These are phyloP conservation scores for Pseudozyma sp. DNA, from an alignment of 1,284 basidiomycete species.

Conservation along the genomic window DNA sequence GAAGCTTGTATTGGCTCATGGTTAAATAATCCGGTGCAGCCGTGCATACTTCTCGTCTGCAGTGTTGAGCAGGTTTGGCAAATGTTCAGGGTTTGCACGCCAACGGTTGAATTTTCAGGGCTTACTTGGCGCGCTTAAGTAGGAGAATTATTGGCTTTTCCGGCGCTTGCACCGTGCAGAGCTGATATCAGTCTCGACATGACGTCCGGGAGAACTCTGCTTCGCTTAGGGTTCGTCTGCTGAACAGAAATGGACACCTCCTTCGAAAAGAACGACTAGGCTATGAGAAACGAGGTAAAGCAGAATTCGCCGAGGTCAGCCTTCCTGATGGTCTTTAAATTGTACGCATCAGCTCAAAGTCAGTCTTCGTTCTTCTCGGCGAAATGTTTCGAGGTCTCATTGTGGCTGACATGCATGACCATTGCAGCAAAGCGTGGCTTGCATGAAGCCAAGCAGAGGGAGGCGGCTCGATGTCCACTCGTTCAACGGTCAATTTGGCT, in stretches of 20 bases:
- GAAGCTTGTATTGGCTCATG: not conserved
- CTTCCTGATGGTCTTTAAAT: not conserved
- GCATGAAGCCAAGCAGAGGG: too few relatives aligned
- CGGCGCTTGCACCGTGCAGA: not conserved
- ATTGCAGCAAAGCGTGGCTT: not conserved
- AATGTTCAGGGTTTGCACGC: constrained; percentile 3
- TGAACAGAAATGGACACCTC: too few relatives aligned
- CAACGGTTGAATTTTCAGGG: constrained; percentile 13
- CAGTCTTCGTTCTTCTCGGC: constrained; percentile 3
- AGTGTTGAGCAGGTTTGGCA: not conserved
- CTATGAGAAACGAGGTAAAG: not conserved
- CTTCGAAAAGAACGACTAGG: not conserved
- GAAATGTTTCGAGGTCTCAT: constrained; percentile 2
- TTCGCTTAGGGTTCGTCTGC: not conserved
- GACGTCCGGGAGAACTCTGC: not conserved
- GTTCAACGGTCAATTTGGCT: too few relatives aligned
- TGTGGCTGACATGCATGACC: constrained; percentile 10
- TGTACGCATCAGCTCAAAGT: not conserved
- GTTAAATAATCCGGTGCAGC: constrained; percentile 3
- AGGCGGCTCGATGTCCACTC: too few relatives aligned
- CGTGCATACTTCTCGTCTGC: too few relatives aligned
- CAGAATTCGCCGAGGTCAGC: constrained; percentile 6
- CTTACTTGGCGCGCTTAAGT: not conserved
- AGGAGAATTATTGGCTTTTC: not conserved
- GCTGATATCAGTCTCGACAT: not conserved